phyloP scores from a whole-genome alignment of 1,284 basidiomycete genomes.

The Cryptococcus wingfieldii region DNA sequence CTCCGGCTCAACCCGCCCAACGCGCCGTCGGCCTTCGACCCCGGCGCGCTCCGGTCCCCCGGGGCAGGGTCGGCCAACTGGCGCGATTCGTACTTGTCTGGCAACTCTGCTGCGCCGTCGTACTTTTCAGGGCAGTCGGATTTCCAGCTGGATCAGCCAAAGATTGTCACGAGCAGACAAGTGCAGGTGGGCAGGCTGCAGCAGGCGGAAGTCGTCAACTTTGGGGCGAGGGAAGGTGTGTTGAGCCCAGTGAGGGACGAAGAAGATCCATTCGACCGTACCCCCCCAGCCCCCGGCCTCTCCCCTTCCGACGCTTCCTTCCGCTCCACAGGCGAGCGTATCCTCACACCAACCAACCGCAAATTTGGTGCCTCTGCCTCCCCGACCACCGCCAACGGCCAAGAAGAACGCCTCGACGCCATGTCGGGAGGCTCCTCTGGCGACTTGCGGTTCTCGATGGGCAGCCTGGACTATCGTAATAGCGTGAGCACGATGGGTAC shows the following conservation, averaged over 20 bases:
- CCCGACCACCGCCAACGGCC: conserved; percentile 11
- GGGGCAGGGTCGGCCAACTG: conserved; percentile 1
- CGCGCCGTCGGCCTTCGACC: conserved; percentile 2
- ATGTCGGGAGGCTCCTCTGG: conserved; percentile 9
- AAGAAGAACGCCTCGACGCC: conserved; percentile 17
- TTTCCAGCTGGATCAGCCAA: conserved; percentile 45
- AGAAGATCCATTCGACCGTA: background rate
- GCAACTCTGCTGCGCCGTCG: conserved; percentile 37
- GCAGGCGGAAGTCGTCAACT: conserved; percentile 47
- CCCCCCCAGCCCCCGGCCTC: background rate
- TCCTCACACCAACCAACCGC: conserved; percentile 12
- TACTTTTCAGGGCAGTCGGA: conserved; percentile 45
- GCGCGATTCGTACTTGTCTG: conserved; percentile 39
- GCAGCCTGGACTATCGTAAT: conserved; percentile 38
- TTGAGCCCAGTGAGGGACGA: conserved; percentile 5
- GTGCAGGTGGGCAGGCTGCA: conserved; percentile 47
- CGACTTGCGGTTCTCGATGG: conserved; percentile 49
- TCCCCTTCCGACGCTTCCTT: conserved; percentile 8
- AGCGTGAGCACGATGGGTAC: conserved; percentile 41
- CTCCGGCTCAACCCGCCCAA: conserved; percentile 34
- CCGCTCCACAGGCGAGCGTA: conserved; percentile 1
- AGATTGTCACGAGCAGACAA: conserved; percentile 47
- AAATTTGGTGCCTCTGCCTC: too few relatives aligned
- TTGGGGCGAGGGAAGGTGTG: conserved; percentile 20
- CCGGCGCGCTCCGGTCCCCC: conserved; percentile 14